Conservation (phyloP, 495 filamentous ascomycete species). For the Choiromyces venosus region DNA sequence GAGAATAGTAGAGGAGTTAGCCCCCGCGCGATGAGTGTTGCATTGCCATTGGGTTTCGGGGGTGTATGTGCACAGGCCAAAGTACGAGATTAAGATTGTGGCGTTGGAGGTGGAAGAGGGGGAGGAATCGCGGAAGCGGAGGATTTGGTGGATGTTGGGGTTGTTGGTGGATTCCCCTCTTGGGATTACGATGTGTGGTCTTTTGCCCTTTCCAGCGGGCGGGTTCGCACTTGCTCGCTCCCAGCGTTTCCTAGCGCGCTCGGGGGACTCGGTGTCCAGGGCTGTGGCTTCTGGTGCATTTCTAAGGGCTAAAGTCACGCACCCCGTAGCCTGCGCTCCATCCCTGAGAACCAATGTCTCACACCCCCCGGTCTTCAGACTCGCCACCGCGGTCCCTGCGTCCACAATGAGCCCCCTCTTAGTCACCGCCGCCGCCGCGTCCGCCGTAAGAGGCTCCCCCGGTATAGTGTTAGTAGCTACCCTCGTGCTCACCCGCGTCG, state of each 20-base stretch:
- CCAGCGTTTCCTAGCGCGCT: neutral
- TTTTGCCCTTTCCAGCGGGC: neutral
- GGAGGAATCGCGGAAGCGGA: neutral
- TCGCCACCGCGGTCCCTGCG: neutral
- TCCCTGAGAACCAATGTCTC: too few species aligned
- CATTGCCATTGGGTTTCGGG: conserved; percentile 18
- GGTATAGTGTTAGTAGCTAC: neutral
- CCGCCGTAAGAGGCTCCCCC: neutral
- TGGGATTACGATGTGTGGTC: neutral
- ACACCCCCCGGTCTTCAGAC: neutral
- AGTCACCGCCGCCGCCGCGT: neutral
- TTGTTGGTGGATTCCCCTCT: neutral
- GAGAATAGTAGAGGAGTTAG: conserved; percentile 3
- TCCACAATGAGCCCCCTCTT: neutral
- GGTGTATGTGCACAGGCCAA: conserved; percentile 23
- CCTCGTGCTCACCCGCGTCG: neutral
- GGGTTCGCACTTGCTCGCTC: neutral
- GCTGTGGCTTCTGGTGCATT: neutral
- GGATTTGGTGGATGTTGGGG: neutral
- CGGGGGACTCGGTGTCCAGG: too few species aligned
- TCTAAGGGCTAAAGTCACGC: neutral
- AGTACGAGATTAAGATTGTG: conserved; percentile 21
- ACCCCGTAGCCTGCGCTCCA: too few species aligned
- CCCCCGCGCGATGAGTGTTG: conserved; percentile 8
- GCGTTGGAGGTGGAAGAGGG: neutral